phyloP scores from a whole-genome alignment of 148 eudicot species.

The Fagopyrum homotropicum region DNA sequence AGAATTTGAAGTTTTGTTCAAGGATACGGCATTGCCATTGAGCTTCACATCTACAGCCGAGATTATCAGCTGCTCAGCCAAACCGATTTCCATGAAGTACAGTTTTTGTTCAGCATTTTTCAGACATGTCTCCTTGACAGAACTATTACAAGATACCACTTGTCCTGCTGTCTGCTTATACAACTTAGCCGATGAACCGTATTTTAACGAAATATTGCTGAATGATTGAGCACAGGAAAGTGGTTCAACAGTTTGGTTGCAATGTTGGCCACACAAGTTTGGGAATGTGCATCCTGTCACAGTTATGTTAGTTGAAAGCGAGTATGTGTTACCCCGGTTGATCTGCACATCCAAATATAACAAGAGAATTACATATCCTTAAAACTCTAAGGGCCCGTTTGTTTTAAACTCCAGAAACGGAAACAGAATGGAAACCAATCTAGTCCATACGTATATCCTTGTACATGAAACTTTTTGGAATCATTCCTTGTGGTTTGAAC shows the following conservation, averaged over 20 bases:
- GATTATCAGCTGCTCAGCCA: conserved; percentile 45
- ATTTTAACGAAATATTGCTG: not conserved
- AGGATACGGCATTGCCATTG: conserved; percentile 14
- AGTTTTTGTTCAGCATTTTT: conserved; percentile 37
- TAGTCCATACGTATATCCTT: no score
- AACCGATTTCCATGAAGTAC: conserved; percentile 57
- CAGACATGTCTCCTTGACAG: conserved; percentile 41
- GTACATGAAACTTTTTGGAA: no score
- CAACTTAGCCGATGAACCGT: conserved; percentile 3
- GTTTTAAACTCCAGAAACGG: no score
- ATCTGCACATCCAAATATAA: conserved; percentile 41
- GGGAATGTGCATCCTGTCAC: conserved; percentile 68
- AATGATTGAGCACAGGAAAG: conserved; percentile 41
- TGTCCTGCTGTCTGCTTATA: conserved; percentile 27
- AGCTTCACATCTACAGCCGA: conserved; percentile 27
- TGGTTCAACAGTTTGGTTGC: conserved; percentile 61
- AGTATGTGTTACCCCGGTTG: conserved; percentile 53
- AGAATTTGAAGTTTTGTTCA: not conserved
- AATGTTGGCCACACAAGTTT: conserved; percentile 61
- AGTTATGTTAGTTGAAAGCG: conserved; percentile 62
- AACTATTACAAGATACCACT: conserved; percentile 42
- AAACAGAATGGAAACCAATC: no score
- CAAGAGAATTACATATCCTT: not conserved
- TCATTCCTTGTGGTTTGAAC: no score
- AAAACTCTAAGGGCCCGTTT: no score